Percentiles rank a stretch among this genome's conserved stretches.
These are phyloP conservation scores for Chaetomium olivaceum DNA, from an alignment of 2,329 filamentous ascomycete species.

Conservation along the genomic window DNA sequence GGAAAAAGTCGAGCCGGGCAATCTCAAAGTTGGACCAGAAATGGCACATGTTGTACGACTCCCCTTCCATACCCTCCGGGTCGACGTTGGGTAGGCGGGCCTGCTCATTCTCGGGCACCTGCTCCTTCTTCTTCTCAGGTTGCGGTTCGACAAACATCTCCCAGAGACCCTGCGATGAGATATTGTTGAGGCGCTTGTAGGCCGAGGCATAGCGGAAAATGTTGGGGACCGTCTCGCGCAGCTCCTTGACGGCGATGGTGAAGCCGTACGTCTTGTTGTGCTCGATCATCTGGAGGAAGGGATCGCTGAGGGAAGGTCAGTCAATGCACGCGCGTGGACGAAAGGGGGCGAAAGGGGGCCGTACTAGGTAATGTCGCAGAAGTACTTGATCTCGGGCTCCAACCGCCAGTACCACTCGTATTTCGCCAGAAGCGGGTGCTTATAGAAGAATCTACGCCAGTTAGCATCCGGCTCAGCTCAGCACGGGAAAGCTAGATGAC, in stretches of 20 bases:
- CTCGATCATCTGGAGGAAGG: constrained; percentile 92
- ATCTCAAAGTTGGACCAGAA: constrained; percentile 99
- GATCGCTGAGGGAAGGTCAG: constrained; percentile 62
- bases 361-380: constrained; percentile 98
- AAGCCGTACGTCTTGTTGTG: constrained; percentile 98
- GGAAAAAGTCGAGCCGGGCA: constrained; percentile 90
- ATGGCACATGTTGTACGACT: constrained; percentile 99
- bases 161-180: constrained; percentile 91
- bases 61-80: constrained; percentile 91
- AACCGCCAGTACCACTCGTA: constrained; percentile 99
- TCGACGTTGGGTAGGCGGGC: constrained; percentile 78
- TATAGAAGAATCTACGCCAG: constrained; percentile 79
- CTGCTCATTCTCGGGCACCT: constrained; percentile 76
- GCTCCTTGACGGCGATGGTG: constrained; percentile 96
- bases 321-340: constrained; percentile 18
- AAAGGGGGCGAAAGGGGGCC: constrained; percentile 32
- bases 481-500: constrained; percentile 33
- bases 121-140: constrained; percentile 66
- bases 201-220: constrained; percentile 99
- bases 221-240: constrained; percentile 96
- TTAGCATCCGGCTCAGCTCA: constrained; percentile 28
- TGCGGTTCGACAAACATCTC: constrained; percentile 96
- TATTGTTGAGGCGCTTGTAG: constrained; percentile 89
- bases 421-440: constrained; percentile 89
- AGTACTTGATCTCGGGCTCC: constrained; percentile 99